Conservation (phyloP, 2,329 filamentous ascomycete species). For the Xylariaceae sp. region DNA sequence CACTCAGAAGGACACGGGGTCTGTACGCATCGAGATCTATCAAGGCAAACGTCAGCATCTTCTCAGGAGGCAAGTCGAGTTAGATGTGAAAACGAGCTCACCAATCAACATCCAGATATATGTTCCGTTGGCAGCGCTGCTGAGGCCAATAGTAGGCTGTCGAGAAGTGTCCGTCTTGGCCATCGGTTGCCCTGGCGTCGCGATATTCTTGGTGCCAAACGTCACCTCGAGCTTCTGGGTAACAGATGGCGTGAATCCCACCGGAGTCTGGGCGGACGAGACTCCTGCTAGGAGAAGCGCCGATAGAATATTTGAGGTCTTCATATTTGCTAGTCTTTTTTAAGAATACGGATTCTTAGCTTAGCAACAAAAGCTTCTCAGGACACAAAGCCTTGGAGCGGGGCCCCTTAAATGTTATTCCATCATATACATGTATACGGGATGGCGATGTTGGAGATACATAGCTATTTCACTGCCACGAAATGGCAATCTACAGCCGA, state of each 20-base stretch:
- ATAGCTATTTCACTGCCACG: not conserved
- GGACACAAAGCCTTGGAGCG: not conserved
- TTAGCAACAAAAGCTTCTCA: not conserved
- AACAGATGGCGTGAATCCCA: slow-evolving; percentile 38
- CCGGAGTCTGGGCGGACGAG: slow-evolving; percentile 36
- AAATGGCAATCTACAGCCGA: slow-evolving; percentile 18
- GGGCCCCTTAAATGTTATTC: slow-evolving; percentile 13
- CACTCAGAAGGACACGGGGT: not conserved
- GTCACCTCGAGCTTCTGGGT: slow-evolving; percentile 39
- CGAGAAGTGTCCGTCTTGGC: slow-evolving; percentile 38
- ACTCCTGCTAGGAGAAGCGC: slow-evolving; percentile 30
- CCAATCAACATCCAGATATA: slow-evolving; percentile 43
- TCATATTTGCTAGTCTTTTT: slow-evolving; percentile 35
- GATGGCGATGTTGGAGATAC: not conserved
- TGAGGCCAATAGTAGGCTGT: slow-evolving; percentile 40
- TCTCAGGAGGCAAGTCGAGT: not conserved
- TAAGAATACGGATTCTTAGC: not conserved
- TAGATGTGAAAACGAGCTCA: slow-evolving; percentile 4
- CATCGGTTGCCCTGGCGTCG: slow-evolving; percentile 36
- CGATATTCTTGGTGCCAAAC: slow-evolving; percentile 38
- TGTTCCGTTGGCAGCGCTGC: slow-evolving; percentile 31
- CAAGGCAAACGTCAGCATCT: slow-evolving; percentile 23
- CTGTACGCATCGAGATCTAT: slow-evolving; percentile 42
- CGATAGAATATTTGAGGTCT: slow-evolving; percentile 31
- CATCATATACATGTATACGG: not conserved